Evolutionary conservation across 768 basidiomycete genomes (phyloP), one percentile per base, ranked within the genome.

Genomic region (Lactarius hengduanensis): DNA sequence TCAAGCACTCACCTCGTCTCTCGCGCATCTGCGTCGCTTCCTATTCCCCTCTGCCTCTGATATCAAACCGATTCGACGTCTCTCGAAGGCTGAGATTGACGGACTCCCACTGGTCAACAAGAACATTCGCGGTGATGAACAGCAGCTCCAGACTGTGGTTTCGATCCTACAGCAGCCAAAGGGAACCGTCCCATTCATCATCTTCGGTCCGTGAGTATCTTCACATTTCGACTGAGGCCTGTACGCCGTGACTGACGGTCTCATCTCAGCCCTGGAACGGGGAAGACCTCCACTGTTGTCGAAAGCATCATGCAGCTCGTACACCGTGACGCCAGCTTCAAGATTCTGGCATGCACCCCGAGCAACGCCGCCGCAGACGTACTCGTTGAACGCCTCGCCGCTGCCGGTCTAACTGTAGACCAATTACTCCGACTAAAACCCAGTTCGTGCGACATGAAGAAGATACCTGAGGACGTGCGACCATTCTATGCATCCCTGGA

Each of bases 141-240:
- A 79, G 41, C 86, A 87, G 69, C 69, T 81, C 4, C 77, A 77
- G 63, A 83, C 86, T 0, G 83, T 88, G 0, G 71, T 74, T 5
- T 78, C 82, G 0, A 84, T 88, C 55, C 72, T 80, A 4, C 68
- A 75, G 40, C 80, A 77, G 41, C 73, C 77, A 15, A 75, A 78
- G 0, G 85, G 86, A 0, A 78, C 81, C 4, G 72, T 78, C 1
- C 86, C 86, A 0, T 88, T 88, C 69, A 74, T 86, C 15, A 76
- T 88, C 18, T 88, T 85, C 73, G 87, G 86, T n/a, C 86, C 87
- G 84, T 86, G 72, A 73, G 86, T 1, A 32, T 15, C 26, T 59
- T 16, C 11, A 26, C 34, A 32, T n/a, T 26, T 50, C 15, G 20
- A 43, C 18, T 34, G 3, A 7, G 16, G 5, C 40, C 26, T 15